Conservation (phyloP, 371 early-diverging fungal species). For the Zychaea mexicana region DNA sequence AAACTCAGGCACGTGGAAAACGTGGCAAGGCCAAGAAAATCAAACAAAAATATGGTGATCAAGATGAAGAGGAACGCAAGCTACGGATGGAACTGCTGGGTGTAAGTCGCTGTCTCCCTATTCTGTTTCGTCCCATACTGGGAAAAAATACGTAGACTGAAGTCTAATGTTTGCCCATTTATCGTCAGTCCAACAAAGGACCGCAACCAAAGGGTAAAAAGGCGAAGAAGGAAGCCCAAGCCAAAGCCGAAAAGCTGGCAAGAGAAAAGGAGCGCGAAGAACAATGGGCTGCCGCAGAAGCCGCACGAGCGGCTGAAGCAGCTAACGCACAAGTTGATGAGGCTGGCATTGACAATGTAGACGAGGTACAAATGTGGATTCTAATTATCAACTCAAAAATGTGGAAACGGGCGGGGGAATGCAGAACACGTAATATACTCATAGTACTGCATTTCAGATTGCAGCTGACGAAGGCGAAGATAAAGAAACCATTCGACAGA, state of each 20-base stretch:
- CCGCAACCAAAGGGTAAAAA: conserved; percentile 77
- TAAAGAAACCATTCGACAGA: conserved; percentile 62
- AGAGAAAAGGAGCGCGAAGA: conserved; percentile 18
- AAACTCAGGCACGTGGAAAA: conserved; percentile 76
- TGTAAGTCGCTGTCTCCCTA: conserved; percentile 50
- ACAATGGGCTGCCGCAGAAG: conserved; percentile 1
- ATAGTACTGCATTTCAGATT: background rate
- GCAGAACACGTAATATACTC: too few species aligned
- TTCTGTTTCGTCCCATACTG: too few species aligned
- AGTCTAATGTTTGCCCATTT: background rate
- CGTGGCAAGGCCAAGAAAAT: conserved; percentile 88
- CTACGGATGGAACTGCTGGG: conserved; percentile 83
- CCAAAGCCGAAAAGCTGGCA: conserved; percentile 45
- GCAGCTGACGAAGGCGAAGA: conserved; percentile 40
- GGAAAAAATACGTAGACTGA: background rate
- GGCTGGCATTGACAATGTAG: too few species aligned
- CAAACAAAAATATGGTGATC: conserved; percentile 91
- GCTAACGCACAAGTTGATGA: background rate
- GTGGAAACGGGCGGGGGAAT: too few species aligned
- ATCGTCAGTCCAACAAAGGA: conserved; percentile 63
- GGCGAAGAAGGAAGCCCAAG: conserved; percentile 63
- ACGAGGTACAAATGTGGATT: too few species aligned
- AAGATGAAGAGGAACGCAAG: conserved; percentile 91
- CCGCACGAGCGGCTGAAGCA: conserved; percentile 3
- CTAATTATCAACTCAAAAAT: too few species aligned